A percentile compares a stretch with the other conserved stretches of the same genome.
phyloP scores from a whole-genome alignment of 768 basidiomycete genomes.

The Rossbeevera mucosa region DNA sequence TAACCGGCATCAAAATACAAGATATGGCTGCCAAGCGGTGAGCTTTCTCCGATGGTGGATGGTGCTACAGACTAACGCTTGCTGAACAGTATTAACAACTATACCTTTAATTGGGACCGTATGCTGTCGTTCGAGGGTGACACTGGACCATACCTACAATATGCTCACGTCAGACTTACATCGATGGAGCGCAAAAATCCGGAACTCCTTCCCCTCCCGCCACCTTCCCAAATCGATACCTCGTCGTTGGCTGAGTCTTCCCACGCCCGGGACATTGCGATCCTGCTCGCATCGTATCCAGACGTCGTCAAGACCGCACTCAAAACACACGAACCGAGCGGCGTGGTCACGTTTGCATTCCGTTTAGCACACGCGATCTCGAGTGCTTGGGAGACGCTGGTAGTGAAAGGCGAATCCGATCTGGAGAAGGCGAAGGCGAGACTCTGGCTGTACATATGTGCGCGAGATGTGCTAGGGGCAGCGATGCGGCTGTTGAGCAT shows the following conservation, averaged over 20 bases:
- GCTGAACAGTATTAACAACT: constrained; percentile 79
- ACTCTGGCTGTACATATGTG: constrained; percentile 84
- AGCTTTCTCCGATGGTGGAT: constrained; percentile 15
- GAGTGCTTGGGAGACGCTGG: constrained; percentile 86
- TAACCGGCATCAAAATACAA: constrained; percentile 96
- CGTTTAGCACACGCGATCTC: constrained; percentile 83
- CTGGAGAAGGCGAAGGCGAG: constrained; percentile 73
- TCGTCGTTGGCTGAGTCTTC: constrained; percentile 59
- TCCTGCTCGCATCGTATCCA: constrained; percentile 87
- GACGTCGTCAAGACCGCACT: constrained; percentile 85
- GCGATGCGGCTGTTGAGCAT: constrained; percentile 87
- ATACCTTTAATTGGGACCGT: constrained; percentile 89
- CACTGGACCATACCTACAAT: constrained; percentile 94
- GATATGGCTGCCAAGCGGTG: constrained; percentile 94
- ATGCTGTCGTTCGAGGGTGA: constrained; percentile 97
- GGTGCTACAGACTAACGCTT: background rate
- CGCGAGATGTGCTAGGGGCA: constrained; percentile 83
- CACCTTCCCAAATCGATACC: constrained; percentile 63
- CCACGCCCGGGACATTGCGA: constrained; percentile 79
- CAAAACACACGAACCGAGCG: constrained; percentile 82
- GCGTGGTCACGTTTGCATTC: constrained; percentile 88
- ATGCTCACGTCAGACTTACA: constrained; percentile 88
- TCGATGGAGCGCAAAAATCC: constrained; percentile 93
- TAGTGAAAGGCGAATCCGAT: constrained; percentile 81
- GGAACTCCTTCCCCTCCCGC: constrained; percentile 72